Evolutionary conservation across 352 stramenopile species (phyloP).

Genomic region (Globisporangium cystogenes): DNA sequence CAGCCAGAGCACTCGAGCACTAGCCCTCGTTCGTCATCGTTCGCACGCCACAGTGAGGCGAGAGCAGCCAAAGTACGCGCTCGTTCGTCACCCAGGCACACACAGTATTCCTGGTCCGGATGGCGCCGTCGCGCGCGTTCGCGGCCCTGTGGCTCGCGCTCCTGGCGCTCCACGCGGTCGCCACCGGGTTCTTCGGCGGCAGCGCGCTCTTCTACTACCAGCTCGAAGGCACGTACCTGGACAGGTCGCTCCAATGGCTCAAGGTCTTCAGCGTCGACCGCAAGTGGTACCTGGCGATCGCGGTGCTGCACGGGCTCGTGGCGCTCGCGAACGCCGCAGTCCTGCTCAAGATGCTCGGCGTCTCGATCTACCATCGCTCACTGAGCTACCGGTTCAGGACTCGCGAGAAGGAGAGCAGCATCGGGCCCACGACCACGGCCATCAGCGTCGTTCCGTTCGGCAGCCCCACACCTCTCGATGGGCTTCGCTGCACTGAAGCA

Average conservation of each 20-base stretch:
- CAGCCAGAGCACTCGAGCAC: no score
- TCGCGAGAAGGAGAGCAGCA: not conserved
- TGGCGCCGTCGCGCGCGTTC: not conserved
- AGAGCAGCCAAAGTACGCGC: no score
- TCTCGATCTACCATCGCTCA: not conserved
- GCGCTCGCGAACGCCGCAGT: slow-evolving; percentile 1
- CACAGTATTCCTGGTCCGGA: no score
- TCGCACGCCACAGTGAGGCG: no score
- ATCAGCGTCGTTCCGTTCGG: not conserved
- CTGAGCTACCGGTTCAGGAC: not conserved
- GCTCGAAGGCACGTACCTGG: slow-evolving; percentile 7
- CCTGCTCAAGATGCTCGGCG: slow-evolving; percentile 3
- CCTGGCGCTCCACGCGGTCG: not conserved
- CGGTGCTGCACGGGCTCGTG: not conserved
- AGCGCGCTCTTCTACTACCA: slow-evolving; percentile 6
- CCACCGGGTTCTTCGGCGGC: not conserved
- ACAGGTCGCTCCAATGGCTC: not conserved
- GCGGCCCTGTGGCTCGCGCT: not conserved
- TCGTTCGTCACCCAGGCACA: no score
- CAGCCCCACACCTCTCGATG: not conserved
- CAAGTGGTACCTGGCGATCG: slow-evolving; percentile 3
- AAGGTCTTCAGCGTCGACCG: not conserved
- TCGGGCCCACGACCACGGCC: not conserved
- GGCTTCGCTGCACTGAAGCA: not conserved
- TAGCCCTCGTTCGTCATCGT: no score